Evolutionary conservation across 108 stramenopile genomes (phyloP), one percentile per base, ranked within the genome.

Genomic region (Mayamaea pseudoterrestris): DNA sequence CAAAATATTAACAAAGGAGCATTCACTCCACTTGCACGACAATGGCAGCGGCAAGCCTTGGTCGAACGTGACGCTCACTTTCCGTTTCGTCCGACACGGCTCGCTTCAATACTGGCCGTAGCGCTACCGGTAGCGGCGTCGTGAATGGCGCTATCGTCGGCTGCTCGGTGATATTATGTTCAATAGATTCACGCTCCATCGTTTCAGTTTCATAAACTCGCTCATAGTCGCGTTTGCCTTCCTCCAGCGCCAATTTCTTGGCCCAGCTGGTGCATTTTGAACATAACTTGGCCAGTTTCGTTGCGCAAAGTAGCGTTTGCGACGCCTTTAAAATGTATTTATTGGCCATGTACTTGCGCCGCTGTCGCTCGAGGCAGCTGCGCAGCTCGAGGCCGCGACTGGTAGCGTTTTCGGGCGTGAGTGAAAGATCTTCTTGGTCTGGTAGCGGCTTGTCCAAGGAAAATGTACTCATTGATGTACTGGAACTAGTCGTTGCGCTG

Each of bases 381-480:
- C 47, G 47, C 27, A 31, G 47, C 31, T 47, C 47, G 26, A 47
- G 27, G 4, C 47, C 47, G 8, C 47, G 47, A 1, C 30, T 47
- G 9, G 13, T 18, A 2, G 13, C 27, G 9, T 30, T 28, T 12
- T 47, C 29, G 12, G 12, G 8, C 8, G 32, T 34, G 32, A 11
- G 32, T 11, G 11, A 34, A 34, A 11, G 12, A 34, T 34, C 32
- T 8, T 8, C 8, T 11, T 34, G 32, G 12, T 34, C 11, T 11
- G 8, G 12, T 11, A 8, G 32, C 23, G 22, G n/a, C 16, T 44
- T 44, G 44, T 22, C 21, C 44, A 16, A 44, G 13, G 23, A 44
- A 8, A 34, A 8, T 39, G 37, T 39, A 20, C 37, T 18, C 37
- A 39, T 18, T 18, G 18, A 18, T 18, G 20, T 39, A 8, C 20